Base-by-base conservation (phyloP, 1,284 basidiomycete genomes). In the Puccinia polysora region DNA sequence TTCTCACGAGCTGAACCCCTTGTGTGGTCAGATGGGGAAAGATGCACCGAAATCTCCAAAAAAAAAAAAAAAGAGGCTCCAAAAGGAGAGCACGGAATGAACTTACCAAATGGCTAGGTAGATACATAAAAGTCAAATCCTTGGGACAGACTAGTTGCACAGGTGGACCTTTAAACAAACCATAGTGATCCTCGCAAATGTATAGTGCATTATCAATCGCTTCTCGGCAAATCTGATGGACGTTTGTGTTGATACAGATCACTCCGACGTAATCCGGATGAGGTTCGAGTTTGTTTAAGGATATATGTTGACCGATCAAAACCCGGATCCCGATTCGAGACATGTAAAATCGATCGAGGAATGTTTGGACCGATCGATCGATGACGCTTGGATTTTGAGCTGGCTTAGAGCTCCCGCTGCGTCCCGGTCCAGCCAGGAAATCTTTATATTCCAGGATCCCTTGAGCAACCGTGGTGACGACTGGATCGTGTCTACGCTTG, bases 141-240 rank as follows among this genome's bases (percentile, higher is more conserved):
- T 85, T 82, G 0, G 93, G 92, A 80, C 95, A 98, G 76, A 97
- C 91, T 72, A 99, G 88, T 79, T 98, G 92, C 8, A 99, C 93
- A 1, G 92, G 91, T 0, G 96, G 95, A 0, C 90, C 92, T 76
- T 89, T 91, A 86, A 97, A 97, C 82, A 99, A 88, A 3, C 82
- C 83, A 77, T 92, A 96, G 81, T 97, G 94, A 79, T 97, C 95
- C 82, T 97, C 95, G 82, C 95, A 97, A 7, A 99, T 93, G 80
- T 92, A 98, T 34, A 92, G 86, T 3, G 96, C 93, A 80, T 98
- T 98, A 81, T 99, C 95, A 77, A 98, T 97, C 0, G 96, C 91
- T 83, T 98, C 96, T 80, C 91, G 90, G n/a, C 94, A 88, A 74
- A 96, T 94, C 78, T 96, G 91, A 77, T 92, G 90, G 0, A 97